Base-by-base conservation (phyloP, 805 yeast species). In the Kodamaea kaohsiungensis region DNA sequence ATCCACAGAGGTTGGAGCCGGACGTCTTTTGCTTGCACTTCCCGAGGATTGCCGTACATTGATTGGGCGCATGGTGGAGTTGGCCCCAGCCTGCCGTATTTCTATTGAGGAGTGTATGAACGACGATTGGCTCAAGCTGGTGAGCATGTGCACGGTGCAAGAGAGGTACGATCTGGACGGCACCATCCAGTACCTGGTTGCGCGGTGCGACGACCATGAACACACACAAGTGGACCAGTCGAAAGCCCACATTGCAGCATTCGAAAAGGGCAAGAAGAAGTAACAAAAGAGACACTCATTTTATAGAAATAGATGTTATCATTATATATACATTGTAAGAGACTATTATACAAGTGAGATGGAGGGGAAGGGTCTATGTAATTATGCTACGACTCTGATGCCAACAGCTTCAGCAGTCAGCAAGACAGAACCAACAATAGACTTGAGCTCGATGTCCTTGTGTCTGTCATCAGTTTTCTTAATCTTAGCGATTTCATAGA, bases 331-430 rank as follows among this genome's bases (percentile, higher is more conserved):
- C 43, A 15, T 45, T 8, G 25, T 43, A 35, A n/a, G 45, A n/a
- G 37, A 51, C 48, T 19, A 19, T 43, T 72, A 91, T 55, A 86
- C 84, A 52, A 12, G 35, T 22, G 25, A 22, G 25, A 22, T 22
- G 25, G 25, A 22, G 25, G 25, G 25, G 6, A 22, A 12, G 35
- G 35, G 35, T 30, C 35, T 30, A 30, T n/a, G n/a, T n/a, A n/a
- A n/a, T n/a, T n/a, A n/a, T 30, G 35, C 35, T 30, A 87, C 87
- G 53, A 95, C 96, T 48, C 83, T 82, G 49, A 95, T 86, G 43
- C 99, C 99, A 70, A 91, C 83, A 49, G 89, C 87, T 62, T 82
- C 86, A n/a, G 98, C 98, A 1, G 96, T 89, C 60, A 92, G 89
- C 43, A 93, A 77, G 16, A 95, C 83, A 30, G 91, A 84, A 64